Evolutionary conservation across 2,329 filamentous ascomycete genomes (phyloP), one percentile per base, ranked within the genome.

Genomic region (Pseudocercospora eumusae): DNA sequence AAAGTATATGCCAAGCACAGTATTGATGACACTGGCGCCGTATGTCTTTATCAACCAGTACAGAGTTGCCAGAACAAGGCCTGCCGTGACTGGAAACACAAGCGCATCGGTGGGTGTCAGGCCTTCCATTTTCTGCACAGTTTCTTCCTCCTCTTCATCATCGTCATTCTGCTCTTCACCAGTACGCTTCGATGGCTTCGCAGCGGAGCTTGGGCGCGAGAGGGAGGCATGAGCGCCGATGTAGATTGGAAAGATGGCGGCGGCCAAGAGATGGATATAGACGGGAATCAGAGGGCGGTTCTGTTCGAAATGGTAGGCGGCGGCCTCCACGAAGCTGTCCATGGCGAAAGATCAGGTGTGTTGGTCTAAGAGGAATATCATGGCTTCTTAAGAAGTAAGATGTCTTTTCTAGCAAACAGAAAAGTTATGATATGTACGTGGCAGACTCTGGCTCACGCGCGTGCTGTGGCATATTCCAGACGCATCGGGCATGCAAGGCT

Each of bases 1-100:
- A 77, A 96, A 93, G 79, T 98, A 97, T 71, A 84, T 86, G 42
- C 90, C 88, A 21, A 98, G 79, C 42, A 96, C 84, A 76, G 88
- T 90, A 79, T 93, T 97, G 70, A 98, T 78, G 21, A 96, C 80
- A 10, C 87, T 82, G 0, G 92, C 88, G 71, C 96, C 91, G 59
- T 97, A 84, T 84, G 89, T 95, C 75, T 96, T 92, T 73, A 98
- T 92, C 63, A 96, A 81, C 70, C 93, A 88, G 79, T 98, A 98
- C 11, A 98, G 81, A 4, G 86, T 86, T 45, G 87, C 83, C 8
- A 98, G 84, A 1, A 88, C 86, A 9, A 81, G 71, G 1, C 87
- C 91, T 5, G 92, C 93, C 59, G 92, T 80, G 31, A 97, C 69
- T 1, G 93, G 95, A 66, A 97, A 90, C 70, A 96, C 76, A 68